Evolutionary conservation across 495 filamentous ascomycete genomes (phyloP).

Genomic region (Pyrenopolyporus hunteri): DNA sequence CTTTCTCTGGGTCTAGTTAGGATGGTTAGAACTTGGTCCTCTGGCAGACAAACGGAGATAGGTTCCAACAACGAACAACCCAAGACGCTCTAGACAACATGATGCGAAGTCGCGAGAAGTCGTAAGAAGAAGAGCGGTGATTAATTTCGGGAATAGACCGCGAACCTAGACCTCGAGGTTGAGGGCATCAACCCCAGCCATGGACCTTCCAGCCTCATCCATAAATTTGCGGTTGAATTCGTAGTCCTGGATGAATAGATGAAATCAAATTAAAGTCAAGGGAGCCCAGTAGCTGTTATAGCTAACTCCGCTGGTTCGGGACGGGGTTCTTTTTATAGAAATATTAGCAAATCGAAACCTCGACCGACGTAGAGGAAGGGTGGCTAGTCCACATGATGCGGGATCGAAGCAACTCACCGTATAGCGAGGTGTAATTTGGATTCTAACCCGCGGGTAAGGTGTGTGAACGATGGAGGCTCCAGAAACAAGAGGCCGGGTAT

Average conservation of each 20-base stretch:
- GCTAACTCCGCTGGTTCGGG: conserved; percentile 28
- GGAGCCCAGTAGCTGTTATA: conserved; percentile 44
- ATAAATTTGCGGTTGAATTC: conserved; percentile 59
- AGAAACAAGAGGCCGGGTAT: conserved; percentile 19
- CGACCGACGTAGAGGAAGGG: conserved; percentile 1
- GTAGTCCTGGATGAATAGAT: conserved; percentile 49
- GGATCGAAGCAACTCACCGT: conserved; percentile 20
- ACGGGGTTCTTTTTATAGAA: conserved; percentile 53
- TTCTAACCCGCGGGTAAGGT: conserved; percentile 10
- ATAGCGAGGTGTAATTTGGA: conserved; percentile 9
- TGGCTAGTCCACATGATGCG: conserved; percentile 31
- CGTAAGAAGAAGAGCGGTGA: conserved; percentile 22
- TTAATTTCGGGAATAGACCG: conserved; percentile 32
- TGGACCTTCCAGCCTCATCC: conserved; percentile 40
- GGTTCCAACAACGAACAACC: background rate
- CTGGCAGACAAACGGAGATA: conserved; percentile 13
- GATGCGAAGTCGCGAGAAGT: conserved; percentile 14
- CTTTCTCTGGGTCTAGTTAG: background rate
- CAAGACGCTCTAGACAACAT: conserved; percentile 32
- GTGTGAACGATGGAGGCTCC: conserved; percentile 28
- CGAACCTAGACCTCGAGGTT: conserved; percentile 34
- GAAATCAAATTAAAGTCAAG: conserved; percentile 53
- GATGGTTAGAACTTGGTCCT: background rate
- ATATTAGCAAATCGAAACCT: conserved; percentile 31
- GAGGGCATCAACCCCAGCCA: conserved; percentile 23